A percentile compares a stretch with the other conserved stretches of the same genome.
Evolutionary conservation across 2,329 filamentous ascomycete species (phyloP).

Genomic region (Pseudogymnoascus pannorum): DNA sequence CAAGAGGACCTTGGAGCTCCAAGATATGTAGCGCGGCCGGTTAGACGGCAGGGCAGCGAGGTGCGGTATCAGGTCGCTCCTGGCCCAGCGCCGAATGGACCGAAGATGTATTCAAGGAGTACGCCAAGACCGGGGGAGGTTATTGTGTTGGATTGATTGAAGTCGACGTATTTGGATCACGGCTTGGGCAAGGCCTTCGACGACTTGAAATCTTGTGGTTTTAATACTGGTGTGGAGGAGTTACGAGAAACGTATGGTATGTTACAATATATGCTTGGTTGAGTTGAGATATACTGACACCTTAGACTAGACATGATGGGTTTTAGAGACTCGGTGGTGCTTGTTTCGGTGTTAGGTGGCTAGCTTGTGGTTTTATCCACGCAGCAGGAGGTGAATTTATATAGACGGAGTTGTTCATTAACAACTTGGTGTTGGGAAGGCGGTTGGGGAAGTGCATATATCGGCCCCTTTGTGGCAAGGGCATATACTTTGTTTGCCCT

Average conservation of each 20-base stretch:
- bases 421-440: not conserved
- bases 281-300: not conserved
- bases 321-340: not conserved
- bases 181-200: not conserved
- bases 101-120: not conserved
- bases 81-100: not conserved
- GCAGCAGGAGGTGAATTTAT: not conserved
- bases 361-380: not conserved
- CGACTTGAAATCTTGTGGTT: not conserved
- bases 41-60: not conserved
- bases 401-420: not conserved
- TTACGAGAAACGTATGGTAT: not conserved
- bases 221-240: not conserved
- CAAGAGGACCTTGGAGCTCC: not conserved
- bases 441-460: not conserved
- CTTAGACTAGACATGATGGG: not conserved
- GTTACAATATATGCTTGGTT: not conserved
- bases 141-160: conserved; percentile 8
- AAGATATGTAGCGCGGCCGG: not conserved
- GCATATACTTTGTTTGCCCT: conserved; percentile 1
- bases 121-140: not conserved
- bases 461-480: not conserved
- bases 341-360: not conserved
- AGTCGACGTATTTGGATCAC: not conserved
- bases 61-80: not conserved